Base-by-base conservation (phyloP, 2,329 filamentous ascomycete species). In the Hymenoscyphus linearis region DNA sequence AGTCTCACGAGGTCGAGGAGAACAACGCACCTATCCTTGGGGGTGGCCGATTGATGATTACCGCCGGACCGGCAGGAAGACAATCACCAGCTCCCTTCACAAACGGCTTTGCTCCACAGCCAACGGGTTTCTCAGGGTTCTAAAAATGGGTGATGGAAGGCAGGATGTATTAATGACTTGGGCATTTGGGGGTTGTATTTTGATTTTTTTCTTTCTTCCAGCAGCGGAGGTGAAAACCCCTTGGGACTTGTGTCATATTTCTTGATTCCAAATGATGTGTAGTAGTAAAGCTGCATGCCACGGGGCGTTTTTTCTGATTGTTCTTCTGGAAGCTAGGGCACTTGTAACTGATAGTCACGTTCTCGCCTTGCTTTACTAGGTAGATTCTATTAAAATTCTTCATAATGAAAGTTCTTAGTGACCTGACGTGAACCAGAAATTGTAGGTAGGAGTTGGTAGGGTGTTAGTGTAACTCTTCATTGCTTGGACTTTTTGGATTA, bases 11-110 rank as follows among this genome's bases (percentile, higher is more conserved):
- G 79, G 93, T 91, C 80, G 90, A 93, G 60, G 93, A 98, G 72
- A 92, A 96, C 72, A 93, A 90, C 76, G 93, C 91, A 0, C 95
- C 95, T 4, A 98, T 99, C 70, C 85, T 99, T 27, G 93, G 93
- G 59, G 89, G 86, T 65, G 89, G 87, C 66, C 87, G 95, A 58
- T 84, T 99, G 58, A 96, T 99, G 93, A 89, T 99, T 69, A 99
- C 95, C 40, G 92, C 96, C 71, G 95, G 93, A 10, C 91, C 93
- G 66, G 75, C 71, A 60, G 75, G 74, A 52, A 76, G 77, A 72
- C 75, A 78, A 70, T 75, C 83, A 62, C 74, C 81, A 65, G 85
- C 86, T 60, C 85, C 88, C 3, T 96, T 87, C 70, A 81, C 90
- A 25, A 98, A 97, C 73, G 93, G 93, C 61, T 91, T 97, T 71